Evolutionary conservation across 2,329 filamentous ascomycete species (phyloP), one percentile per base, ranked within the genome.

Genomic region (Onygena corvina): DNA sequence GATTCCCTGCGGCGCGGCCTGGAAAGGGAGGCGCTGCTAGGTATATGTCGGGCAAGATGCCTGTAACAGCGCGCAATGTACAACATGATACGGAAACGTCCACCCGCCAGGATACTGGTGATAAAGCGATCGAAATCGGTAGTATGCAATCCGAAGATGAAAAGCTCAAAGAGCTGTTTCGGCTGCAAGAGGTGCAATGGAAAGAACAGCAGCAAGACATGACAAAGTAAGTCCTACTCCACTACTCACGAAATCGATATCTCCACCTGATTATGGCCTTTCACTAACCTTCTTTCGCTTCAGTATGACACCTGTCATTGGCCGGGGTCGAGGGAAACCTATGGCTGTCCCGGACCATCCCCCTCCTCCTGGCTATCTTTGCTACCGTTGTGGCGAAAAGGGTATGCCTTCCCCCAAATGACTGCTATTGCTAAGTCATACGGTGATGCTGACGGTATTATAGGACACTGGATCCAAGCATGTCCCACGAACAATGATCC

Each of bases 401-500:
- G 92, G 76, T 74, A 64, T 54, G 59, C 55, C 29, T 25, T 33
- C 11, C 40, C 40, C 23, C 25, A 31, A 33, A 50, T 31, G 20
- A 12, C 16, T 45, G 4, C 11, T 40, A 11, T 36, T 21, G 8
- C 12, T 49, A 18, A 11, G 30, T 25, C 30, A 30, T 35, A 14
- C 23, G 30, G 30, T 38, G 47, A 49, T 47, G 50, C 61, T 69
- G 58, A 69, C 55, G 50, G 48, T 33, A 29, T 38, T 50, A 6
- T 54, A 76, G 73, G 89, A n/a, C 92, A 98, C 66, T 98, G 90
- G 90, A 98, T 98, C 54, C 90, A 96, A 69, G 79, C 86, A 47
- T 98, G 92, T 62, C 92, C 92, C 4, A 98, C 90, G n/a, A 98
- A 98, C 65, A 87, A 94, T 64, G 89, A 98, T 57, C 90, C 92